These are phyloP conservation scores for Pythium sukuiense DNA, from an alignment of 352 stramenopile species.

Conservation along the genomic window DNA sequence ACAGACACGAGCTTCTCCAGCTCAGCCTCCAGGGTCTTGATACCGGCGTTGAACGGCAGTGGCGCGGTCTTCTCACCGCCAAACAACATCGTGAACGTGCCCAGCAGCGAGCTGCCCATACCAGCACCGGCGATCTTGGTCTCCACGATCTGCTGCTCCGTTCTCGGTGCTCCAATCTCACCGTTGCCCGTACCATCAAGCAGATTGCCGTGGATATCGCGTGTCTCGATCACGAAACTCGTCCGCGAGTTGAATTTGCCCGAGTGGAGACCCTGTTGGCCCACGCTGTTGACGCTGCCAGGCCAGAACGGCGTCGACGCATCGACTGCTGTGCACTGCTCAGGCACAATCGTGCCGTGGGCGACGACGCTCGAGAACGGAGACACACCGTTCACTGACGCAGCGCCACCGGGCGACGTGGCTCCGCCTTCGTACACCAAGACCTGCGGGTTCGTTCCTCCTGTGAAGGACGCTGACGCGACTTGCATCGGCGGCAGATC, in stretches of 20 bases:
- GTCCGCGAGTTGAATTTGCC: conserved; percentile 66
- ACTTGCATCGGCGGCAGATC: conserved; percentile 41
- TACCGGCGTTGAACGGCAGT: conserved; percentile 70
- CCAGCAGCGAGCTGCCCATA: conserved; percentile 42
- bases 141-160: conserved; percentile 93
- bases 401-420: conserved; percentile 32
- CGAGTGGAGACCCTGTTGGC: conserved; percentile 56
- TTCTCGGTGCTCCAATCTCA: conserved; percentile 45
- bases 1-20: conserved; percentile 83
- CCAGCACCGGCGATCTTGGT: conserved; percentile 44
- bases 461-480: conserved; percentile 32
- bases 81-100: conserved; percentile 79
- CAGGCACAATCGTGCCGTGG: conserved; percentile 57
- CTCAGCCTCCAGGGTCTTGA: conserved; percentile 71
- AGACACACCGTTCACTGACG: conserved; percentile 44
- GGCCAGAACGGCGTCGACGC: conserved; percentile 56
- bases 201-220: conserved; percentile 90
- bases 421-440: conserved; percentile 37
- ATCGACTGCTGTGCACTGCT: conserved; percentile 69
- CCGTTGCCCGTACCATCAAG: conserved; percentile 82
- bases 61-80: conserved; percentile 53
- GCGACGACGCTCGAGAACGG: conserved; percentile 59
- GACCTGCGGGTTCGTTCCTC: conserved; percentile 32
- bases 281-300: conserved; percentile 54
- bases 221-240: conserved; percentile 92